phyloP scores from a whole-genome alignment of 495 filamentous ascomycete species.

The Penicillium daleae region DNA sequence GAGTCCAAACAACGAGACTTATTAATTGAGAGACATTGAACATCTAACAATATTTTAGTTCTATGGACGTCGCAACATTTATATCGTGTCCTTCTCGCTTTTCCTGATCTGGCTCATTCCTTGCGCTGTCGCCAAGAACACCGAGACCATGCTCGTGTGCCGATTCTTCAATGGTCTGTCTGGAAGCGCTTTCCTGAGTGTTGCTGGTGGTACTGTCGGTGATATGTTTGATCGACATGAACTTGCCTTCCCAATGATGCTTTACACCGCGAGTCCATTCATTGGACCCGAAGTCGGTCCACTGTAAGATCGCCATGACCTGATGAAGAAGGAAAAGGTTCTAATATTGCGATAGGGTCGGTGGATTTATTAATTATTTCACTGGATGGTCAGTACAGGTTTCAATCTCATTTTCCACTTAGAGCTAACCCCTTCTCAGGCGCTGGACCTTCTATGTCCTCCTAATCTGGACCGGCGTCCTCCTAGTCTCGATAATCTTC shows the following conservation, averaged over 20 bases:
- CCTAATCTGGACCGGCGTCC: conserved; percentile 74
- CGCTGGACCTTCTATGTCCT: conserved; percentile 91
- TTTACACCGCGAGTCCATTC: conserved; percentile 80
- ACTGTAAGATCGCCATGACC: conserved; percentile 55
- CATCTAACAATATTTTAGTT: conserved; percentile 65
- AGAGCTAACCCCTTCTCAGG: conserved; percentile 37
- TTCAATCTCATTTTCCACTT: not conserved
- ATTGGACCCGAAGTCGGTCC: conserved; percentile 61
- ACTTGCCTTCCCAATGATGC: conserved; percentile 76
- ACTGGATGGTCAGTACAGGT: conserved; percentile 61
- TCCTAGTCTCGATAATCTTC: conserved; percentile 64
- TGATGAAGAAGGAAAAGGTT: not conserved
- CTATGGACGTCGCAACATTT: conserved; percentile 85
- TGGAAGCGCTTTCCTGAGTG: conserved; percentile 85
- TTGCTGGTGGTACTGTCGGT: conserved; percentile 89
- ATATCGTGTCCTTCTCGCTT: conserved; percentile 73
- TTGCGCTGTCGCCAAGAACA: conserved; percentile 82
- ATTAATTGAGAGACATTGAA: not conserved
- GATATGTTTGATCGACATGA: conserved; percentile 81
- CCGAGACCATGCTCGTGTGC: conserved; percentile 77
- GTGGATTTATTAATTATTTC: conserved; percentile 78
- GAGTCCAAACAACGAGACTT: not conserved
- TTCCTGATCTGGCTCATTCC: conserved; percentile 90
- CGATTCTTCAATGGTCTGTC: conserved; percentile 86
- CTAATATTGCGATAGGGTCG: conserved; percentile 37